phyloP scores from a whole-genome alignment of 2,329 filamentous ascomycete species.

The Penicillium crustosum region DNA sequence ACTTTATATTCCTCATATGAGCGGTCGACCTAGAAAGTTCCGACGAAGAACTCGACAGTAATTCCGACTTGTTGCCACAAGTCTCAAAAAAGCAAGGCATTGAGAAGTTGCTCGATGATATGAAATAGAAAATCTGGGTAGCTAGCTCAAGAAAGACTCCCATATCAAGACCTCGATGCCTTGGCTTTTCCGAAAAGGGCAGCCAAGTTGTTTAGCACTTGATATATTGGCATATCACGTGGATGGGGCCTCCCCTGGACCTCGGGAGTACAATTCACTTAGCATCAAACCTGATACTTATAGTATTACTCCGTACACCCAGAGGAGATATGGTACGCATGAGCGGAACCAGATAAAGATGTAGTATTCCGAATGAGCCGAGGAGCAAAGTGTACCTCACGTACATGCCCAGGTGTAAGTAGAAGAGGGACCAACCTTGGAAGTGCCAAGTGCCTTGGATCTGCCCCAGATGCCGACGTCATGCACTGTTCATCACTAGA shows the following conservation, averaged over 20 bases:
- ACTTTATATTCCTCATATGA: no score
- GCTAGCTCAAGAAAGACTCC: no score
- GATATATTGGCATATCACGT: no score
- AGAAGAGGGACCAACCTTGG: neutral
- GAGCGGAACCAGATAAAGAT: neutral
- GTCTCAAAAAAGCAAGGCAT: no score
- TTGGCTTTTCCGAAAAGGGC: no score
- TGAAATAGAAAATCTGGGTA: no score
- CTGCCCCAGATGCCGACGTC: slow-evolving; percentile 16
- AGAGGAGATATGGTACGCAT: neutral
- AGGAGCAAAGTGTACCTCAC: neutral
- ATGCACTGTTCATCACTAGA: slow-evolving; percentile 18
- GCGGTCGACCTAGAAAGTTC: neutral
- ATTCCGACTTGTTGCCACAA: neutral
- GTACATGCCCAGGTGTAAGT: no score
- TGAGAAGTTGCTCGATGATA: no score
- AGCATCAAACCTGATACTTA: neutral
- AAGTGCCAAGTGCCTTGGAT: neutral
- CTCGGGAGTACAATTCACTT: neutral
- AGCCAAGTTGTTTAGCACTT: no score
- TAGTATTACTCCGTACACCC: no score
- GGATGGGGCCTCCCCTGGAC: neutral
- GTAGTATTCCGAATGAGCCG: neutral
- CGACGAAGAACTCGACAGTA: neutral
- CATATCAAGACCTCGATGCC: no score